Evolutionary conservation across 768 basidiomycete genomes (phyloP), one percentile per base, ranked within the genome.

Genomic region (Mycena latifolia): DNA sequence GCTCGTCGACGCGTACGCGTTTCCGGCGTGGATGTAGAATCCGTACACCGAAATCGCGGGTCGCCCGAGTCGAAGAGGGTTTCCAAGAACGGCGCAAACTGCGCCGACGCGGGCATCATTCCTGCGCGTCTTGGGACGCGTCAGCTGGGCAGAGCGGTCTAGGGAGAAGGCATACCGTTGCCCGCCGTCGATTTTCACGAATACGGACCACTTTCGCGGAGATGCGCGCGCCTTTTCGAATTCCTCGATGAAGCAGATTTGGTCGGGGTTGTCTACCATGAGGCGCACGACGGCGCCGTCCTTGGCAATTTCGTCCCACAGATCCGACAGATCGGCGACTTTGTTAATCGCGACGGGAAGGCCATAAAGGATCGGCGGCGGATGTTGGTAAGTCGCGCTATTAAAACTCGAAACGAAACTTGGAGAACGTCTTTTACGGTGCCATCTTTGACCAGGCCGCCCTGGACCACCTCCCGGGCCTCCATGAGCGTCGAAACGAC

Each of bases 401-500:
- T 25, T n/a, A n/a, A n/a, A 46, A 61, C 54, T 62, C 28, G 53
- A 55, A 59, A 17, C 58, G 51, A 33, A 35, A 79, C 89, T 74
- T 62, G n/a, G n/a, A n/a, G n/a, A n/a, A 93, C 95, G 80, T 95
- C 93, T 75, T 90, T 90, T 25, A 95, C 89, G 2, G 84, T 86
- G 3, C 88, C 88, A 65, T 94, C 92, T 12, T 86, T 81, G 24
- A 93, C 86, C 51, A 94, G 76, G 15, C 92, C 92, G 7, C 83
- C 84, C 52, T 82, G 82, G 24, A 92, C 83, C 9, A 95, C 84
- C 63, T 88, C 82, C 89, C 92, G 92, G 7, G 91, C 91, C 76
- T 96, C 95, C 83, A 90, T 87, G 68, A 95, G 70, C 3, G 93
- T 95, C n/a, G 92, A 95, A 10, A 92, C 91, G 28, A 92, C 84